These are phyloP conservation scores for Vitis riparia DNA, from an alignment of 164 flowering plant genomes.

Conservation along the genomic window DNA sequence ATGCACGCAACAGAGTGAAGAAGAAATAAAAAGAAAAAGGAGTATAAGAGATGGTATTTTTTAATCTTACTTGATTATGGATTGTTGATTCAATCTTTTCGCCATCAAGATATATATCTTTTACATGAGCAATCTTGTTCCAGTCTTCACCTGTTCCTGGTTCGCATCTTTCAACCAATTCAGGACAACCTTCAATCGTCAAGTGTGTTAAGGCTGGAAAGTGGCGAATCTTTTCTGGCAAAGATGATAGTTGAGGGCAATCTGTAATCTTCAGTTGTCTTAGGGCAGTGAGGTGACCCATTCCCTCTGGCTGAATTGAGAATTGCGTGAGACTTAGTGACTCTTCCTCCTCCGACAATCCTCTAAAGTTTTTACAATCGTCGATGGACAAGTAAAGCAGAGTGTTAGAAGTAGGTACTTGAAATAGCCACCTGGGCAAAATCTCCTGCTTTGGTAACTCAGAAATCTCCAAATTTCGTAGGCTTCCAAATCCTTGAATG, in stretches of 20 bases:
- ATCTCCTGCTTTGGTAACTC: too few species aligned
- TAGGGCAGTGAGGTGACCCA: background rate
- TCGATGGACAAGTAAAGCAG: too few species aligned
- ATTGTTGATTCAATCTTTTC: background rate
- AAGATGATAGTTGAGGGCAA: background rate
- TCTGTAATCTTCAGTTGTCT: background rate
- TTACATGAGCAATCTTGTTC: constrained; percentile 8
- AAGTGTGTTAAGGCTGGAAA: background rate
- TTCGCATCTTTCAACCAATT: background rate
- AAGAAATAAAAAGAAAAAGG: too few species aligned
- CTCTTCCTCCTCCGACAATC: background rate
- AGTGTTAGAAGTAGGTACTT: too few species aligned
- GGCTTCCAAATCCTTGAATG: too few species aligned
- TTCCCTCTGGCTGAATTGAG: background rate
- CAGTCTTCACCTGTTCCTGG: constrained; percentile 5
- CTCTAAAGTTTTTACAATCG: too few species aligned
- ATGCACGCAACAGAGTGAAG: too few species aligned
- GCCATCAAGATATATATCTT: too few species aligned
- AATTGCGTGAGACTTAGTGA: background rate
- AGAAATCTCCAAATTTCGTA: too few species aligned
- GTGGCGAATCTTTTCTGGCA: background rate
- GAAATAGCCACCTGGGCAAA: too few species aligned
- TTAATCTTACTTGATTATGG: too few species aligned
- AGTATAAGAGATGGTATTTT: too few species aligned
- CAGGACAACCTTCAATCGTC: background rate